Conservation (phyloP, 2,329 filamentous ascomycete genomes). For the Hymenotorrendiella dingleyae region DNA sequence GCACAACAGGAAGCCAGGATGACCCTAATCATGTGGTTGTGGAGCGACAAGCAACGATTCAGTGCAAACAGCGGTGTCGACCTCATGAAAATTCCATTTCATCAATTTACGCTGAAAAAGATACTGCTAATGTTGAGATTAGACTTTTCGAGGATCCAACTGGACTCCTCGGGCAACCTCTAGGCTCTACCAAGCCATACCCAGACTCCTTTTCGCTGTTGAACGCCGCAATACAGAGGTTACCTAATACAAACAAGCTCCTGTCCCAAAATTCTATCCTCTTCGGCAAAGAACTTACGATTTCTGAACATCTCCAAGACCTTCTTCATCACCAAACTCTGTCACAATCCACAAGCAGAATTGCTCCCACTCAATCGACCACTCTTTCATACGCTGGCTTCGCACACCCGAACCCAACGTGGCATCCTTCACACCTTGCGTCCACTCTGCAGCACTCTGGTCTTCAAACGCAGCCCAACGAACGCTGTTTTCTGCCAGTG, state of each 20-base stretch:
- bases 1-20: too few relatives aligned
- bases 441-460: conserved; percentile 64
- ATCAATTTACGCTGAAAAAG: too few relatives aligned
- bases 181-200: background rate
- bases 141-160: conserved; percentile 7
- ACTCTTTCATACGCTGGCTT: conserved; percentile 67
- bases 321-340: conserved; percentile 54
- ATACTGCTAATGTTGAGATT: conserved; percentile 22
- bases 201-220: conserved; percentile 6
- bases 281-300: too few relatives aligned
- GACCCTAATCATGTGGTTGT: too few relatives aligned
- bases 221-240: too few relatives aligned
- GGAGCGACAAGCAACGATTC: too few relatives aligned
- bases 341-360: conserved; percentile 88
- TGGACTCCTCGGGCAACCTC: conserved; percentile 2
- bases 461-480: conserved; percentile 88
- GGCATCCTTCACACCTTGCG: conserved; percentile 65
- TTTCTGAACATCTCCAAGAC: background rate
- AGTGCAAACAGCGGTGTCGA: too few relatives aligned
- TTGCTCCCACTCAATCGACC: conserved; percentile 76
- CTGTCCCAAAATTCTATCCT: too few relatives aligned
- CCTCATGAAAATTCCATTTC: too few relatives aligned
- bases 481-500: conserved; percentile 87
- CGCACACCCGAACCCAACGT: conserved; percentile 65
- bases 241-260: too few relatives aligned